Evolutionary conservation across 345 rosid genomes (phyloP).

Genomic region (Alliaria petiolata): DNA sequence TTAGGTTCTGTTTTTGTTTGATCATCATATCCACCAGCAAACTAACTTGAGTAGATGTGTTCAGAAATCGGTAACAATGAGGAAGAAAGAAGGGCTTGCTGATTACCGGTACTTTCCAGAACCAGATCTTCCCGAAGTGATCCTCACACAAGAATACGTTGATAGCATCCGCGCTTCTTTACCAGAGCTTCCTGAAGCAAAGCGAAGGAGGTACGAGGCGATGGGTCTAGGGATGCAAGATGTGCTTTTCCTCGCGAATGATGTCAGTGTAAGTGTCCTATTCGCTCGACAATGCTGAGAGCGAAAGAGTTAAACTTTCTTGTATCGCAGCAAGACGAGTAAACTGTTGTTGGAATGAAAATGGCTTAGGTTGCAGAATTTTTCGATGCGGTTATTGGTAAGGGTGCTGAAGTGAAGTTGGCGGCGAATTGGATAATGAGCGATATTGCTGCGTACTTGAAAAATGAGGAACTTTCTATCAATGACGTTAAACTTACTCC

Average conservation of each 20-base stretch:
- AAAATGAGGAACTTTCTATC: conserved; percentile 73
- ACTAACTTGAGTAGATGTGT: conserved; percentile 25
- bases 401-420: conserved; percentile 76
- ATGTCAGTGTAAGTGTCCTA: conserved; percentile 59
- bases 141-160: conserved; percentile 59
- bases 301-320: not conserved
- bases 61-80: conserved; percentile 91
- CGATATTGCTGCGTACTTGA: conserved; percentile 86
- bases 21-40: not conserved
- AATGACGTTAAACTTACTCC: conserved; percentile 73
- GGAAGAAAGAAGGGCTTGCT: conserved; percentile 95
- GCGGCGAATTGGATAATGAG: conserved; percentile 94
- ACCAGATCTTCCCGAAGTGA: conserved; percentile 93
- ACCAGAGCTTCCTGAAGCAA: conserved; percentile 93
- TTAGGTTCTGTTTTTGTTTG: not conserved
- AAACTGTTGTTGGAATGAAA: conserved; percentile 17
- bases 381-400: conserved; percentile 73
- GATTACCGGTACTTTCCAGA: conserved; percentile 95
- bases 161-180: conserved; percentile 50
- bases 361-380: conserved; percentile 66
- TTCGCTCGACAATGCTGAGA: not conserved
- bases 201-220: conserved; percentile 74
- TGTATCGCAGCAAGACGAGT: not conserved
- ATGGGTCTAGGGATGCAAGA: conserved; percentile 94
- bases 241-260: conserved; percentile 92